These are phyloP conservation scores for Glycyrrhiza uralensis DNA, from an alignment of 306 rosid genomes.

Conservation along the genomic window DNA sequence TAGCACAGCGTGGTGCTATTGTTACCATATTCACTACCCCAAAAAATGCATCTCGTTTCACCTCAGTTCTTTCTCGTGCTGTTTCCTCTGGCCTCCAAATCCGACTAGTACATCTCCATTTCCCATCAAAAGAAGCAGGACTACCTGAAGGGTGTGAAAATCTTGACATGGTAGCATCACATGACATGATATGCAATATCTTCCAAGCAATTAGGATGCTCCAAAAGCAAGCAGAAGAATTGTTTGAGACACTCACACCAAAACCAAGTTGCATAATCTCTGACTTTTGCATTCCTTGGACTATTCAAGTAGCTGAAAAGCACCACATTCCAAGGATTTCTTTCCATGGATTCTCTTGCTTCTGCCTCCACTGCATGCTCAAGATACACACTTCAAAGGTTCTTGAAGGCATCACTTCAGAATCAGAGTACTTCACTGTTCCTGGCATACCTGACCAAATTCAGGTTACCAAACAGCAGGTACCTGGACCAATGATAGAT, in stretches of 20 bases:
- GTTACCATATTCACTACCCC: constrained; percentile 48
- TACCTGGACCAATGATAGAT: neutral
- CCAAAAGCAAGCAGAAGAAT: constrained; percentile 26
- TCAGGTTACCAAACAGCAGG: constrained; percentile 23
- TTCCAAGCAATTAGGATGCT: constrained; percentile 26
- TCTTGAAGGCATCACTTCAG: constrained; percentile 26
- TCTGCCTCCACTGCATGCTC: constrained; percentile 22
- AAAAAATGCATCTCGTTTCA: constrained; percentile 33
- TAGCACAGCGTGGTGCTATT: constrained; percentile 33
- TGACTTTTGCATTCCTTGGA: constrained; percentile 52
- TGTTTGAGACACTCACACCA: constrained; percentile 31
- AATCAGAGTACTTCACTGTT: constrained; percentile 22
- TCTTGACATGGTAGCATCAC: constrained; percentile 38
- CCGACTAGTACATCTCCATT: neutral
- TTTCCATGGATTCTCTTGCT: constrained; percentile 39
- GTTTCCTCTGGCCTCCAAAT: constrained; percentile 30
- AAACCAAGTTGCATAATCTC: constrained; percentile 59
- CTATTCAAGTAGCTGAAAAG: constrained; percentile 36
- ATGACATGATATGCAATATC: neutral
- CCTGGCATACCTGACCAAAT: constrained; percentile 38
- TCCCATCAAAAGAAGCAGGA: constrained; percentile 40
- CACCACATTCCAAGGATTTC: constrained; percentile 52
- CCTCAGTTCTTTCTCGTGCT: constrained; percentile 30
- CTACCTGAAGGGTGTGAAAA: constrained; percentile 55
- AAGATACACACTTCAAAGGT: constrained; percentile 6